Evolutionary conservation across 2,329 filamentous ascomycete species (phyloP), one percentile per base, ranked within the genome.

Genomic region (Fusarium burgessii): DNA sequence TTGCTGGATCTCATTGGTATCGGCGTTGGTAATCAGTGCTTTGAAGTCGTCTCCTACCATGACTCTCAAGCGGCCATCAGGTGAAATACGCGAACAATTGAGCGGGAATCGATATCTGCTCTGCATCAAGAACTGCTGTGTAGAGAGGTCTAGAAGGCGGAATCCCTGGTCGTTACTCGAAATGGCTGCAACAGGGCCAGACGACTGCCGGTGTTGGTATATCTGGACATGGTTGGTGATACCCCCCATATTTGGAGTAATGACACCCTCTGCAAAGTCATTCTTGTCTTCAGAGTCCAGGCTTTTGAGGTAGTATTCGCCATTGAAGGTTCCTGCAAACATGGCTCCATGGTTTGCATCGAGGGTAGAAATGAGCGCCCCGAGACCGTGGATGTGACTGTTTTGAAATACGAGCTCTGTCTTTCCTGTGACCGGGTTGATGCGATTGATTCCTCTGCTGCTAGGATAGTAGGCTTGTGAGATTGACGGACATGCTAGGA

Each of bases 41-140:
- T 91, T 85, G 61, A 84, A 82, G 63, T 86, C 84, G 74, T 95
- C 93, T 49, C 93, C 92, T 1, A 94, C 92, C 68, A 94, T 85
- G 18, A 90, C 88, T 51, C 93, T 90, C 72, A 95, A 83, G 6
- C 92, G 89, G 58, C 89, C 86, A 76, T 94, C 90, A 1, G 92
- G 90, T 2, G 91, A 93, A 3, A 92, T 85, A 3, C 91, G 90
- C 2, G 91, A 88, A 81, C 91, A 93, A 79, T 95, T 95, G 66
- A 94, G 84, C 5, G 92, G 85, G 71, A 88, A 86, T 1, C 85
- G 79, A 77, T 91, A 93, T 58, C 73, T 78, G 47, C 78, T 81
- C 35, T 86, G 81, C 40, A 85, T 82, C 8, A 88, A 81, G 67
- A 92, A 89, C 27, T 82, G 86, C 67, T 92, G 87, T 7, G 88